Conservation (phyloP, 345 rosid genomes). For the Nasturtium officinale region DNA sequence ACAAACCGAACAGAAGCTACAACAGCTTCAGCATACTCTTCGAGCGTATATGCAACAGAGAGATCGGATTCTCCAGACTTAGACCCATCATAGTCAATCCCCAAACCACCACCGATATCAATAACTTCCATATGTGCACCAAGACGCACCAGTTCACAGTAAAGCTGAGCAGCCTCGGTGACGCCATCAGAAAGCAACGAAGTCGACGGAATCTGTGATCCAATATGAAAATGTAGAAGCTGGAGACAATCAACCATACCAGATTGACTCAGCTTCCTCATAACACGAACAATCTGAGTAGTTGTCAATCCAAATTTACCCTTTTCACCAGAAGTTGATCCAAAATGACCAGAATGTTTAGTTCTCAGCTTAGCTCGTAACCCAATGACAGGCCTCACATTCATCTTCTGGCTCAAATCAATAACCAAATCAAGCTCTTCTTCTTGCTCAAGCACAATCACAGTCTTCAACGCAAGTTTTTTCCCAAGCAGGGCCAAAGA, state of each 20-base stretch:
- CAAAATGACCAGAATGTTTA: conserved; percentile 95
- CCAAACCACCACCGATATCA: conserved; percentile 92
- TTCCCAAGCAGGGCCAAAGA: conserved; percentile 76
- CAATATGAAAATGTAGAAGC: conserved; percentile 89
- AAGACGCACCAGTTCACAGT: conserved; percentile 82
- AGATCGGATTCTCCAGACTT: conserved; percentile 76
- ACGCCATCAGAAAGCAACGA: conserved; percentile 73
- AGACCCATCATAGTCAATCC: conserved; percentile 94
- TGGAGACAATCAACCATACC: conserved; percentile 91
- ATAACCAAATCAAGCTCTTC: conserved; percentile 90
- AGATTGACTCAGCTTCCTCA: conserved; percentile 57
- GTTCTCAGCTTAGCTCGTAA: conserved; percentile 96
- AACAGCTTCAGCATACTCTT: conserved; percentile 87
- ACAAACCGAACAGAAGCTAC: conserved; percentile 64
- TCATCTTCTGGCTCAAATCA: conserved; percentile 64
- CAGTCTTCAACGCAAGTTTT: conserved; percentile 69
- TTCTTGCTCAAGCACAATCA: conserved; percentile 91
- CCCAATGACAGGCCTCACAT: conserved; percentile 73
- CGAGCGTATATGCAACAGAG: conserved; percentile 79
- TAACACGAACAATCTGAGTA: conserved; percentile 72
- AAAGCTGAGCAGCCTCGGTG: conserved; percentile 87
- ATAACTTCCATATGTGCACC: conserved; percentile 85
- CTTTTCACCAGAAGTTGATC: conserved; percentile 92
- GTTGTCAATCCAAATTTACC: conserved; percentile 91
- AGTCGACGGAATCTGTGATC: conserved; percentile 91